Percentiles rank a stretch among this genome's conserved stretches.
These are phyloP conservation scores for Apostasia ramifera DNA, from an alignment of 106 monocot species.

Conservation along the genomic window DNA sequence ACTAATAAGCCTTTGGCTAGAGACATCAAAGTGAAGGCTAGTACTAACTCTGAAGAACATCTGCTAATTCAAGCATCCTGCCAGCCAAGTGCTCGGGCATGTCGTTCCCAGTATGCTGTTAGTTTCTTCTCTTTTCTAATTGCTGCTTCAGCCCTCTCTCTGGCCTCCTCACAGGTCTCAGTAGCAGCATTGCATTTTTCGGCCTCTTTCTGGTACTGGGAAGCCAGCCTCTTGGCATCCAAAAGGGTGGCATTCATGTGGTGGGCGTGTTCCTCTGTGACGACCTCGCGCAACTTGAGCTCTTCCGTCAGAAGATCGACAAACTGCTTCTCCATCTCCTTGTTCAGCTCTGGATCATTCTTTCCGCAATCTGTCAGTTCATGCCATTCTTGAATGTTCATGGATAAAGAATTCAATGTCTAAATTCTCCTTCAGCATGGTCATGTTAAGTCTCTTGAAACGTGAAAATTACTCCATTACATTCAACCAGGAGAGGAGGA, in stretches of 20 bases:
- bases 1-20: not conserved
- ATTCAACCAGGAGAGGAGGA: too few relatives aligned
- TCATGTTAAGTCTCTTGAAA: too few relatives aligned
- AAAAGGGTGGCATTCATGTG: conserved; percentile 69
- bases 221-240: conserved; percentile 67
- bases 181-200: conserved; percentile 87
- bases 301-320: conserved; percentile 78
- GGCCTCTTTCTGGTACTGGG: conserved; percentile 75
- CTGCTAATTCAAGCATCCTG: conserved; percentile 11
- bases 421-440: too few relatives aligned
- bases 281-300: conserved; percentile 63
- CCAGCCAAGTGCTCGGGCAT: conserved; percentile 78
- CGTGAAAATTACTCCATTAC: too few relatives aligned
- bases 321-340: conserved; percentile 78
- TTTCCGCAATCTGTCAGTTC: conserved; percentile 66
- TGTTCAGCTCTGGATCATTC: conserved; percentile 68
- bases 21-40: not conserved
- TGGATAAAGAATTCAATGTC: not conserved
- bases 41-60: not conserved
- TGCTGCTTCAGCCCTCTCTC: conserved; percentile 53
- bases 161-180: conserved; percentile 80
- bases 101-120: conserved; percentile 56
- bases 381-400: not conserved
- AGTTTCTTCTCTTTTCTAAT: conserved; percentile 61
- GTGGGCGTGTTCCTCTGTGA: conserved; percentile 46